Base-by-base conservation (phyloP, 495 filamentous ascomycete genomes). In the Penicillium lividum region DNA sequence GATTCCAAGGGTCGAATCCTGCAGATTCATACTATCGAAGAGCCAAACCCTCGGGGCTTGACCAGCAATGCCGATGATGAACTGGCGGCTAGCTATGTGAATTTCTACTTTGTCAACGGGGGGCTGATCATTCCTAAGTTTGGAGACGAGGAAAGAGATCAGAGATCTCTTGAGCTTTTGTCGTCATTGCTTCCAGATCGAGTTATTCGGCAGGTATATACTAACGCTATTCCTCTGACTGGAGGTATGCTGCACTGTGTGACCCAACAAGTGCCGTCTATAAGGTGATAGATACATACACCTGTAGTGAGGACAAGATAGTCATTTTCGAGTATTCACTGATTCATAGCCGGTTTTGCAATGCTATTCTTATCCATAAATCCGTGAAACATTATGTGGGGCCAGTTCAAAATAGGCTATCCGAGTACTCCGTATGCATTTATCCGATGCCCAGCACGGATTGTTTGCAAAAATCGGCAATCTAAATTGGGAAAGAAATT, bases 211-310 rank as follows among this genome's bases (percentile, higher is more conserved):
- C 66, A 68, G 44, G 66, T 71, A n/a, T 60, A 57, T 57, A 47
- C 58, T 11, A 65, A 53, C 47, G 64, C 63, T 8, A 64, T 71
- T 46, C 64, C 66, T n/a, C 44, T 67, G 27, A 66, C 61, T 27
- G 68, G 66, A 4, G 68, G 68, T 15, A 66, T 67, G 49, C 53
- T 71, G 44, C 68, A 71, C 54, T 67, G 68, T 49, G 64, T 63
- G 10, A 69, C 68, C 4, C 66, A 71, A 50, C 66, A 69, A 54
- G 42, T 45, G 15, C 45, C 48, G 7, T 36, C 33, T 15, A 27
- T 52, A 7, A 10, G 13, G 31, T 38, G 15, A 30, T 50, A 40
- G 13, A 15, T 4, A 5, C 5, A 16, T 40, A 33, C n/a, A n/a
- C n/a, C n/a, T n/a, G n/a, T 6, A 33, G 7, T 33, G 5, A 7